These are phyloP conservation scores for Penicillium pulvis DNA, from an alignment of 495 filamentous ascomycete species.

Conservation along the genomic window DNA sequence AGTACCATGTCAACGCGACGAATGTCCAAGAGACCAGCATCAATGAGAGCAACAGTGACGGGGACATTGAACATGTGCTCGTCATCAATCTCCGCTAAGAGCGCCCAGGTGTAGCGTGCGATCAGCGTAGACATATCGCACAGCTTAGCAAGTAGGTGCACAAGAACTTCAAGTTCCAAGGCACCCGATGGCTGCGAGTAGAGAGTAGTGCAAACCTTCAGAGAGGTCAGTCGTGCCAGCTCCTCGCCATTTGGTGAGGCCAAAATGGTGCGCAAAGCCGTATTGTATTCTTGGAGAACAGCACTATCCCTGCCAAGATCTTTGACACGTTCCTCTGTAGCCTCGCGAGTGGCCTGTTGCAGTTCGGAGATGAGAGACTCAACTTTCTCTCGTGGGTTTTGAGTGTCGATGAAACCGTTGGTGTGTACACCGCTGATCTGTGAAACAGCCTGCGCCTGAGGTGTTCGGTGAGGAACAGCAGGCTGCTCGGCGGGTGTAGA, in stretches of 20 bases:
- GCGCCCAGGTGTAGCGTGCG: conserved; percentile 66
- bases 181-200: conserved; percentile 60
- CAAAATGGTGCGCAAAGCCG: conserved; percentile 52
- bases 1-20: conserved; percentile 77
- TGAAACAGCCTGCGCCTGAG: conserved; percentile 57
- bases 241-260: conserved; percentile 61
- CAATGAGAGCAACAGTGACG: conserved; percentile 75
- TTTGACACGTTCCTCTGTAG: conserved; percentile 67
- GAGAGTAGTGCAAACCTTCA: conserved; percentile 69
- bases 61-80: conserved; percentile 76
- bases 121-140: conserved; percentile 75
- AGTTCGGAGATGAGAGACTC: conserved; percentile 72
- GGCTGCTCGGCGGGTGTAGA: conserved; percentile 81
- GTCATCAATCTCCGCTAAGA: conserved; percentile 67
- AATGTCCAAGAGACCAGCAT: conserved; percentile 72
- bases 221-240: conserved; percentile 65
- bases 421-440: conserved; percentile 45
- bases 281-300: conserved; percentile 65
- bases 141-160: conserved; percentile 77
- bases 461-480: conserved; percentile 69
- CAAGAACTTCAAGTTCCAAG: conserved; percentile 80
- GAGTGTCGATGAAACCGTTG: conserved; percentile 67
- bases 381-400: conserved; percentile 63
- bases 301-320: conserved; percentile 66
- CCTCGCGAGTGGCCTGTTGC: conserved; percentile 61